phyloP scores from a whole-genome alignment of 2,329 filamentous ascomycete genomes.

The Orbilia quercus region DNA sequence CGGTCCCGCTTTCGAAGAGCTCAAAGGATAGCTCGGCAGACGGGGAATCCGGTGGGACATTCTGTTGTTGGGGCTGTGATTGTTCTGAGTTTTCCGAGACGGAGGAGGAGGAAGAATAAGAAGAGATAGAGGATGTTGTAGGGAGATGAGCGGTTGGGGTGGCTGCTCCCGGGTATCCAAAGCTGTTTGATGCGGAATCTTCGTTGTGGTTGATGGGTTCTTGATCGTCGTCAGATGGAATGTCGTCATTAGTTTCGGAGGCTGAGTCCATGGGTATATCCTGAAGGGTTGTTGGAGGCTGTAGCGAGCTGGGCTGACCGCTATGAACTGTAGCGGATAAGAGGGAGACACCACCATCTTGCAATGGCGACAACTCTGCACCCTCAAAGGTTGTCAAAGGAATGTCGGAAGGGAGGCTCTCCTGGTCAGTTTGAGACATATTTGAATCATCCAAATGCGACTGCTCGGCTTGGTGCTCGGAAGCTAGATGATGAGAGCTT shows the following conservation, averaged over 20 bases:
- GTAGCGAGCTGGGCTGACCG: not conserved
- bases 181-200: too few relatives aligned
- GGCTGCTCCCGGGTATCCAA: too few relatives aligned
- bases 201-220: not conserved
- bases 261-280: constrained; percentile 35
- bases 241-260: constrained; percentile 37
- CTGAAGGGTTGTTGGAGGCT: not conserved
- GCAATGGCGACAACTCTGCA: not conserved
- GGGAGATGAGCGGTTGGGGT: too few relatives aligned
- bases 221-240: constrained; percentile 37
- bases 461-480: not conserved
- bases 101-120: too few relatives aligned
- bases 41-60: not conserved
- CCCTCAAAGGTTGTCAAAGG: not conserved
- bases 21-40: constrained; percentile 31
- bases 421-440: constrained; percentile 14
- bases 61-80: not conserved
- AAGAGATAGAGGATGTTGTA: too few relatives aligned
- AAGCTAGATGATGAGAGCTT: not conserved
- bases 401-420: not conserved
- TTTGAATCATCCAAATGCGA: constrained; percentile 7
- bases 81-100: not conserved
- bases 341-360: constrained; percentile 4
- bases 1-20: constrained; percentile 13
- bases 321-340: not conserved